Percentiles rank a stretch among this genome's conserved stretches.
Conservation (phyloP, 2,329 filamentous ascomycete species). For the Lizonia empirigonia region DNA sequence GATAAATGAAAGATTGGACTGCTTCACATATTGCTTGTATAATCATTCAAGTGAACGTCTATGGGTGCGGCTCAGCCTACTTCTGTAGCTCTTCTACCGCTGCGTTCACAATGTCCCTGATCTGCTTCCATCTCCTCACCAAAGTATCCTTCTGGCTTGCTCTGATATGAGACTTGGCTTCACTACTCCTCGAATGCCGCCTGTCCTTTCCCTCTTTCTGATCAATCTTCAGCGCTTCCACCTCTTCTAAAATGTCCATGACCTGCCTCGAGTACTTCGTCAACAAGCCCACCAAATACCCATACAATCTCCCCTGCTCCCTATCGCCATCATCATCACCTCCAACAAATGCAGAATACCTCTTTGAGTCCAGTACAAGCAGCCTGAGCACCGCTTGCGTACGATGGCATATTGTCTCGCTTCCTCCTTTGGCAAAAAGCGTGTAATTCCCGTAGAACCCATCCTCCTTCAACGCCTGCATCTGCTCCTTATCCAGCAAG, state of each 20-base stretch:
- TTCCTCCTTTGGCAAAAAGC: slow-evolving; percentile 24
- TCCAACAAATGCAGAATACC: slow-evolving; percentile 39
- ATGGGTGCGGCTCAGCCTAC: too few relatives aligned
- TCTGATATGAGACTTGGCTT: not conserved
- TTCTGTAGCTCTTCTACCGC: slow-evolving; percentile 19
- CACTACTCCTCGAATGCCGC: not conserved
- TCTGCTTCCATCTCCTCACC: slow-evolving; percentile 48
- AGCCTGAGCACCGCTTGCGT: slow-evolving; percentile 53
- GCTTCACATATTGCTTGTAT: too few relatives aligned
- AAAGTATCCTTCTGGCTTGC: slow-evolving; percentile 32
- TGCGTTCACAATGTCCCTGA: slow-evolving; percentile 31
- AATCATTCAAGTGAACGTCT: too few relatives aligned
- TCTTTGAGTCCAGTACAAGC: slow-evolving; percentile 35
- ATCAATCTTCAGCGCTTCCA: slow-evolving; percentile 30
- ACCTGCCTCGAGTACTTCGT: slow-evolving; percentile 39
- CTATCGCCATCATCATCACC: slow-evolving; percentile 41
- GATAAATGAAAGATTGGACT: too few relatives aligned
- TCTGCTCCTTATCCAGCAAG: slow-evolving; percentile 39
- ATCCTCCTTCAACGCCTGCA: slow-evolving; percentile 48
- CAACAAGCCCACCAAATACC: slow-evolving; percentile 43
- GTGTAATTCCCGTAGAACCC: slow-evolving; percentile 49
- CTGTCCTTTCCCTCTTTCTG: slow-evolving; percentile 16
- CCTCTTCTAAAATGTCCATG: slow-evolving; percentile 35
- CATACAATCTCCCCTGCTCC: slow-evolving; percentile 47
- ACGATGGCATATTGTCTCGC: slow-evolving; percentile 50